Evolutionary conservation across 371 early-diverging fungal species (phyloP), one percentile per base, ranked within the genome.

Genomic region (Saksenaea vasiformis): DNA sequence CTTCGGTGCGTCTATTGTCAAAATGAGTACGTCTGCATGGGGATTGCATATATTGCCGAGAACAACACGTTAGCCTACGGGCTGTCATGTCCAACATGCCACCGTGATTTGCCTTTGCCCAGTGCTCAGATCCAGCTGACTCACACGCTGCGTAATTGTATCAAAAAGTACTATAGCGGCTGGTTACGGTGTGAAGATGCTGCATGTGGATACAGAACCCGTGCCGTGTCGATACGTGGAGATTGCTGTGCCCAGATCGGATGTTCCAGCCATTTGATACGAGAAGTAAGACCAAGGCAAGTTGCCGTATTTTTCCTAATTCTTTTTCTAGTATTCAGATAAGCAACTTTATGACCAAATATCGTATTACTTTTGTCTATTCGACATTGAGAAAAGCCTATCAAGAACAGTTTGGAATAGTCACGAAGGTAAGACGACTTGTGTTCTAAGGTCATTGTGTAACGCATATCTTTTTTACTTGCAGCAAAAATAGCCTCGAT

Each of bases 181-280:
- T 82, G 76, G 76, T 63, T 85, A 1, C 67, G 82, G 15, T 94
- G 93, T 70, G 87, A 88, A 56, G 89, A 90, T 55, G 70, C 73
- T 24, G 51, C 68, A 4, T 91, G 91, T 61, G 65, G 63, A 10
- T 68, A 72, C 34, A 53, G 73, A 15, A 83, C 91, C 10, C 73
- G 83, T 41, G 67, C 31, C 36, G 28, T 73, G 60, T 60, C 28
- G 47, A 15, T 11, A 0, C 17, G n/a, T 10, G 43, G 60, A 5
- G 22, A 28, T 26, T 27, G 19, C n/a, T 60, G 31, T 22, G 47
- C 28, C 13, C 26, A 5, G 10, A 34, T 15, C 27, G 43, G 38
- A 14, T 44, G 26, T 13, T 44, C 14, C 22, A 28, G 44, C 39
- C 22, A 24, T 44, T 14, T 41, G 26, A 43, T 31, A 15, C 38